Base-by-base conservation (phyloP, 768 basidiomycete species). In the Cytidiella melzeri region DNA sequence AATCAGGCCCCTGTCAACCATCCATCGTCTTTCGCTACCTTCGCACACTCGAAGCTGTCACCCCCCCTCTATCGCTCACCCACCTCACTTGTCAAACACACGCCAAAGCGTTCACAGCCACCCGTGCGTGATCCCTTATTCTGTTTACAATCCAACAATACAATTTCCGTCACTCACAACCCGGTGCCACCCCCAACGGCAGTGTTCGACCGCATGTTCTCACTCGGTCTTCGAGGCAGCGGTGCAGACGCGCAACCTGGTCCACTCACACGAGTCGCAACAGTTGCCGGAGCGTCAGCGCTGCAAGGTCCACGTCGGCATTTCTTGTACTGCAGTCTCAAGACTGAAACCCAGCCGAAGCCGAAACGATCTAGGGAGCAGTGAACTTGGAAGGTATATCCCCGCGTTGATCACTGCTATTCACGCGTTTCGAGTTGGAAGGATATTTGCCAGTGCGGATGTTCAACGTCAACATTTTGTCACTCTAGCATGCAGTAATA, bases 11-110 rank as follows among this genome's bases (percentile, higher is more conserved):
- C 1, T 87, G 85, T 50, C 90, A 91, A 69, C 90, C 91, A 1
- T 89, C 87, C 26, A 92, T 94, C 85, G 87, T 92, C 20, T 93
- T 84, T 62, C 87, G 94, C 24, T 95, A 92, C 68, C 77, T 95
- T 28, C 80, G 93, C 41, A 86, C 84, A 65, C 74, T 97, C 10
- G 93, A 97, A 65, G 91, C 90, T 19, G 80, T 93, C 54, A 92
- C 87, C 57, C 93, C 93, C 2, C 88, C 92, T 5, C 72, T 97
- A 36, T 77, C 84, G 6, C 77, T 96, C 37, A 87, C 86, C 0
- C 91, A 94, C 57, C 84, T 93, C 25, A 75, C 80, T 15, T 97
- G 93, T 66, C 93, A 96, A 62, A 83, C 80, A 7, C 87, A 85
- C 43, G 93, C 93, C 4, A 92, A 91, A 59, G 83, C 87, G 1